phyloP scores from a whole-genome alignment of 768 basidiomycete genomes.

The Xerocomellus chrysenteron region DNA sequence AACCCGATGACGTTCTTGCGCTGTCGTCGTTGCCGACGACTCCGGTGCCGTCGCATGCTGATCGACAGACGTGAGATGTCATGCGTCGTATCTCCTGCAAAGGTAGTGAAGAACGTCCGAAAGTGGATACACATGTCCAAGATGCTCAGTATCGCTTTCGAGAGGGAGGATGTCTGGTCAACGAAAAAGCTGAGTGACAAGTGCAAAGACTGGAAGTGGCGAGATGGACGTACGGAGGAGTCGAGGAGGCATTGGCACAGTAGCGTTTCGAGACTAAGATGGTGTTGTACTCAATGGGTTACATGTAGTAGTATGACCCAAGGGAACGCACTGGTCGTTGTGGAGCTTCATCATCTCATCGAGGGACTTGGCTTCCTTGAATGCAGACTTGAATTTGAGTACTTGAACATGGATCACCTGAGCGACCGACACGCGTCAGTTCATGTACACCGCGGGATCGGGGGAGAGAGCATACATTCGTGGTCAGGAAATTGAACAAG shows the following conservation, averaged over 20 bases:
- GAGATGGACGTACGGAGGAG: conserved; percentile 44
- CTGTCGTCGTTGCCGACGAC: conserved; percentile 55
- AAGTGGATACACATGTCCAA: conserved; percentile 76
- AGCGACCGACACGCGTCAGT: neutral
- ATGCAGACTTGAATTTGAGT: conserved; percentile 53
- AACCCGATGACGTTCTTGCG: conserved; percentile 64
- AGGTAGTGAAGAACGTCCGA: conserved; percentile 57
- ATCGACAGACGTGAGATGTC: conserved; percentile 53
- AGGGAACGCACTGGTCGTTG: conserved; percentile 58
- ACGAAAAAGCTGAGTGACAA: neutral
- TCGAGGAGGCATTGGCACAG: conserved; percentile 64
- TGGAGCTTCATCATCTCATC: conserved; percentile 77
- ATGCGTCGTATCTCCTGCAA: conserved; percentile 60
- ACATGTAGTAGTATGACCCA: neutral
- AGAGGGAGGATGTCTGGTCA: conserved; percentile 60
- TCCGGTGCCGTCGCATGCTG: conserved; percentile 57
- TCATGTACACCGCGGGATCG: neutral
- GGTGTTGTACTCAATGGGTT: neutral
- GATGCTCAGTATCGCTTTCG: conserved; percentile 64
- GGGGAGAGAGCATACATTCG: conserved; percentile 50
- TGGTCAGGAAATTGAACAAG: conserved; percentile 68
- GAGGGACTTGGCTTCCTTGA: conserved; percentile 57
- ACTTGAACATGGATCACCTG: conserved; percentile 72
- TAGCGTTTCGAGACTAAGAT: conserved; percentile 56
- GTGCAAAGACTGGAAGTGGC: neutral